Evolutionary conservation across 176 grass and related monocot species (phyloP), one percentile per base, ranked within the genome.

Genomic region (Bromus sterilis): DNA sequence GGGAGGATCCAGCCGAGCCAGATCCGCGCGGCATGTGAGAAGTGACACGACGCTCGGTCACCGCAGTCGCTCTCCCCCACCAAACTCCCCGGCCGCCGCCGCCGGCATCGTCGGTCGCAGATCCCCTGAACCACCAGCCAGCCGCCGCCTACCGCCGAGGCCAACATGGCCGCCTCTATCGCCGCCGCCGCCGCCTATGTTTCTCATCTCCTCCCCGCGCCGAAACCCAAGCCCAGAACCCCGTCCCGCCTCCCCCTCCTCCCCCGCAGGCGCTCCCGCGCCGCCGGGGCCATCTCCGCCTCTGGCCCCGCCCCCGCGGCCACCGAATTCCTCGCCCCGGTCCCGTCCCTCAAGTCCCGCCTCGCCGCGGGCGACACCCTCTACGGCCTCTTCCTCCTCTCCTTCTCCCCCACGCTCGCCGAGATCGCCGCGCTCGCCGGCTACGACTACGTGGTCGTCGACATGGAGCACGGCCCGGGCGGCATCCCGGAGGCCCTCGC

Each of bases 391-490:
- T 99, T 95, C 71, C 93, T 95, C 61, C 82, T 99, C 76, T 95
- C 93, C 86, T 93, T 91, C 80, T 88, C 86, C 66, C 91, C 93
- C 0, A 95, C 93, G 13, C 86, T 98, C 33, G 86, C 96, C 20
- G 96, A 98, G 84, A 84, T 98, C 33, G 90, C 92, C 0, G 88
- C 84, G n/a, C 82, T 95, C 33, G 95, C 92, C 15, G 92, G 95
- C 43, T 98, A 98, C 75, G 95, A 98, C 82, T 98, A 94, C 70
- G 90, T 89, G 56, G 89, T 95, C 25, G 58, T 98, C 25, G 95
- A 98, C 80, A 87, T 98, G 86, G 95, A 98, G 86, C 95, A 98
- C 81, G 95, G 95, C 14, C 86, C 88, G 1, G 95, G 95, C 14
- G 88, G 95, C 66, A 86, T 98, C 59, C 18, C 86, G 30, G 95